A percentile compares a stretch with the other conserved stretches of the same genome.
Evolutionary conservation across 2,329 filamentous ascomycete species (phyloP).

Genomic region (Curvularia verruculosa): DNA sequence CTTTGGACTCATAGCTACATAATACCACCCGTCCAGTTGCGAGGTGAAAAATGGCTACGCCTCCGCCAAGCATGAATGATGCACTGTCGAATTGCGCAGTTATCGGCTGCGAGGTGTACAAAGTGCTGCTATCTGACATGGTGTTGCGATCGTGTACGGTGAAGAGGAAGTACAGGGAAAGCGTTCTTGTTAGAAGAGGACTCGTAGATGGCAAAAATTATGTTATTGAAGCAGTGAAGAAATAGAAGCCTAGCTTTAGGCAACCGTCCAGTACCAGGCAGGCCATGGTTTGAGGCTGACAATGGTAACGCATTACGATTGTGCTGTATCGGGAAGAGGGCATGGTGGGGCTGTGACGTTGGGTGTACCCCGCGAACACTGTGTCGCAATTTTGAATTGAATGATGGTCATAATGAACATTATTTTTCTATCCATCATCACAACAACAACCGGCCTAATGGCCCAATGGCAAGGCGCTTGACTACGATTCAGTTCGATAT

Average conservation of each 20-base stretch:
- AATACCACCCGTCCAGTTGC: constrained; percentile 55
- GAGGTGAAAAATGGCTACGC: constrained; percentile 60
- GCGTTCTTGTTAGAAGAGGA: neutral
- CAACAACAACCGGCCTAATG: constrained; percentile 41
- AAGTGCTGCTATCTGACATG: constrained; percentile 3
- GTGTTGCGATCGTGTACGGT: constrained; percentile 11
- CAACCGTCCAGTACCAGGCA: neutral
- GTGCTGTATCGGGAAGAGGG: constrained; percentile 7
- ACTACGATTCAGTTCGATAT: constrained; percentile 54
- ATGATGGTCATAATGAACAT: constrained; percentile 1
- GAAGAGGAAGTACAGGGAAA: neutral
- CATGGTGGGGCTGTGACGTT: constrained; percentile 16
- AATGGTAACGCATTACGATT: constrained; percentile 8
- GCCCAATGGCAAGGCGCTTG: constrained; percentile 64
- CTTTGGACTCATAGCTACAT: constrained; percentile 51
- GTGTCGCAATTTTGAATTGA: too few species aligned
- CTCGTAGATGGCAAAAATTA: neutral
- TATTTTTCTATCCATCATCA: neutral
- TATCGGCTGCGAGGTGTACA: constrained; percentile 19
- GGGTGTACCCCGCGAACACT: constrained; percentile 4
- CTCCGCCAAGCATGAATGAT: constrained; percentile 43
- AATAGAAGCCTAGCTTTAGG: too few species aligned
- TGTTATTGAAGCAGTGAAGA: neutral
- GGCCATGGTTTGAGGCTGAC: constrained; percentile 8
- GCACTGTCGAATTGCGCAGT: constrained; percentile 38